A percentile compares a stretch with the other conserved stretches of the same genome.
Conservation (phyloP, 2,329 filamentous ascomycete species). For the Ophiostoma angusticollis region DNA sequence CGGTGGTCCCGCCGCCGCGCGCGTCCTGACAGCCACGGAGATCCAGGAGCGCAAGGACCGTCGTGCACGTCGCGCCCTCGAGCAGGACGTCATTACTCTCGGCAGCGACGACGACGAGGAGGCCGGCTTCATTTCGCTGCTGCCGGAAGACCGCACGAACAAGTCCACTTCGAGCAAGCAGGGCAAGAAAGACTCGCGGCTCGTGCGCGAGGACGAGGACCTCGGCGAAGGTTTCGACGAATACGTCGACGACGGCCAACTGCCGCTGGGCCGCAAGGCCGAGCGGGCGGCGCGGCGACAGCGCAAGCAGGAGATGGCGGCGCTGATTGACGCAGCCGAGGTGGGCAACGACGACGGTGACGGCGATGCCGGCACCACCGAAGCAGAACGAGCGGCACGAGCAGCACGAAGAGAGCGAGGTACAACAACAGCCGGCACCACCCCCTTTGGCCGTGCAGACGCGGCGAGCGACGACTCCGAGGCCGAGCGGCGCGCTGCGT, state of each 20-base stretch:
- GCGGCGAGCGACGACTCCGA: constrained; percentile 61
- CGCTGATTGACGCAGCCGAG: constrained; percentile 71
- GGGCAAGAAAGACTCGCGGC: constrained; percentile 57
- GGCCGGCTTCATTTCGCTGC: constrained; percentile 20
- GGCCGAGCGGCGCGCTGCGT: constrained; percentile 62
- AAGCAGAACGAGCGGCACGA: constrained; percentile 13
- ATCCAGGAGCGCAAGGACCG: constrained; percentile 87
- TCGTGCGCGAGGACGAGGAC: constrained; percentile 80
- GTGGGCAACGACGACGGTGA: constrained; percentile 35
- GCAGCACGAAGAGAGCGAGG: constrained; percentile 39
- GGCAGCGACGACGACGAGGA: constrained; percentile 39
- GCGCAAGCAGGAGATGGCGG: constrained; percentile 66
- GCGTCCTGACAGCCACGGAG: constrained; percentile 69
- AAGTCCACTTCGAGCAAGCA: too few species aligned
- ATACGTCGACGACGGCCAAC: constrained; percentile 71
- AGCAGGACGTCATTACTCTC: constrained; percentile 53
- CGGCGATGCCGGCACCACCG: constrained; percentile 47
- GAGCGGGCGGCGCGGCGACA: constrained; percentile 56
- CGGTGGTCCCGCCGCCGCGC: constrained; percentile 18
- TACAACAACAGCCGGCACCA: constrained; percentile 47
- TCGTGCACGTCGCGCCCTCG: constrained; percentile 62
- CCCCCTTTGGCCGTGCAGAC: too few species aligned
- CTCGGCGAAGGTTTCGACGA: constrained; percentile 88
- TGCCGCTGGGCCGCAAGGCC: constrained; percentile 66
- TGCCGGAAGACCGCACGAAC: constrained; percentile 16